Evolutionary conservation across 257 asterid species (phyloP), one percentile per base, ranked within the genome.

Genomic region (Penstemon davidsonii): DNA sequence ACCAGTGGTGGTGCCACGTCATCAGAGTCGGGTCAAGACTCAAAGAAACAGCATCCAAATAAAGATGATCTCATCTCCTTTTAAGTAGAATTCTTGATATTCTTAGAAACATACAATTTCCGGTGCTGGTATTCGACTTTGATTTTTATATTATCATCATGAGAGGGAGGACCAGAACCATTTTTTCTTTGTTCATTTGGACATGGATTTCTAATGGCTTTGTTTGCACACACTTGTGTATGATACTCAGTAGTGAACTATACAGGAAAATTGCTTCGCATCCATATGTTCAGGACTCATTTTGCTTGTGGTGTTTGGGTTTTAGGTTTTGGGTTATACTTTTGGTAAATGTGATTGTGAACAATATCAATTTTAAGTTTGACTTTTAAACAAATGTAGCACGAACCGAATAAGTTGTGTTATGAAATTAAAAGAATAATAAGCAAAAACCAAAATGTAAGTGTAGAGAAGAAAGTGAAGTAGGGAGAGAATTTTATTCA

Each of bases 51-150:
- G 80, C 86, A 78, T 73, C 54, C 95, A 46, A 44, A 87, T 4
- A 88, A 90, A 78, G 96, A 91, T 68, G 99, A 94, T 78, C 88
- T 94, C 64, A 94, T 94, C 78, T 73, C 81, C 67, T 85, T 92
- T 56, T 92, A 72, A 85, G 10, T 4, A 10, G 66, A 25, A 50
- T 8, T 18, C 44, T 74, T 61, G 73, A 58, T 52, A 68, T 63
- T 73, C 64, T 73, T 75, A 25, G 33, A 25, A 25, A 25, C 33
- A 25, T 25, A 25, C 54, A 42, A 25, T 46, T 25, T 25, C 50
- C 42, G 6, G 61, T 71, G 73, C 71, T 67, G n/a, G 63, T 72
- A 61, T 60, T 54, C 65, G 53, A 67, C 74, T 46, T 66, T 61
- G 71, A 67, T 72, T 46, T 54, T 64, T 57, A 40, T 18, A 47